Evolutionary conservation across 2,329 filamentous ascomycete genomes (phyloP).

Genomic region (Fusarium solani-melongenae): DNA sequence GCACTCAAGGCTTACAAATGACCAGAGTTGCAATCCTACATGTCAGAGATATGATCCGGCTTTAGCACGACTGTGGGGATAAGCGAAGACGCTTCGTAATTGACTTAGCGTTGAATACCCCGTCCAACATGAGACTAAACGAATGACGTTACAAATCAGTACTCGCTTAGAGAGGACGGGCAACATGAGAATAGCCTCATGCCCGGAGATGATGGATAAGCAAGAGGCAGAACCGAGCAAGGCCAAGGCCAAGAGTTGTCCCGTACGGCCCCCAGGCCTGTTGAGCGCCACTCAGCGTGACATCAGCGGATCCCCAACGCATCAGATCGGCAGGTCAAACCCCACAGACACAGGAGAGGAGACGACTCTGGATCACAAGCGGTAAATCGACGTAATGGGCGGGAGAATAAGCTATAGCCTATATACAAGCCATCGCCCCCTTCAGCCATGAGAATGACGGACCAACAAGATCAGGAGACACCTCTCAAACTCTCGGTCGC

Average conservation of each 20-base stretch:
- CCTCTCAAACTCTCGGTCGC: slow-evolving; percentile 42
- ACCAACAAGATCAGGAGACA: slow-evolving; percentile 9
- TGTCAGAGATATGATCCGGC: not conserved
- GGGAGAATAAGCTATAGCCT: slow-evolving; percentile 22
- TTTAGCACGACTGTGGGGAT: not conserved
- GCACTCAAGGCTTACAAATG: not conserved
- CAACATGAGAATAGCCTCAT: not conserved
- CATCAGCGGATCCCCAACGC: slow-evolving; percentile 32
- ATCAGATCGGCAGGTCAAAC: slow-evolving; percentile 15
- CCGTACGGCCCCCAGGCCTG: slow-evolving; percentile 1
- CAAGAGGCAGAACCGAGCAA: not conserved
- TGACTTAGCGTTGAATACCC: not conserved
- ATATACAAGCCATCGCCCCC: slow-evolving; percentile 9
- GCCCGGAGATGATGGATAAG: slow-evolving; percentile 14
- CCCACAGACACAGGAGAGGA: not conserved
- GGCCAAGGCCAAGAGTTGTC: not conserved
- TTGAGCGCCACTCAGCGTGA: slow-evolving; percentile 32
- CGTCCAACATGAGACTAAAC: not conserved
- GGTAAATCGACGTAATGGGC: slow-evolving; percentile 12
- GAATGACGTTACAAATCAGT: slow-evolving; percentile 12
- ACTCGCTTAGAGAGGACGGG: not conserved
- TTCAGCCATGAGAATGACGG: slow-evolving; percentile 23
- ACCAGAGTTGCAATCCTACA: not conserved
- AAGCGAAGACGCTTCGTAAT: not conserved
- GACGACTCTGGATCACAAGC: not conserved